These are phyloP conservation scores for Gracilariopsis chorda DNA, from an alignment of 23 red algal species.

Conservation along the genomic window DNA sequence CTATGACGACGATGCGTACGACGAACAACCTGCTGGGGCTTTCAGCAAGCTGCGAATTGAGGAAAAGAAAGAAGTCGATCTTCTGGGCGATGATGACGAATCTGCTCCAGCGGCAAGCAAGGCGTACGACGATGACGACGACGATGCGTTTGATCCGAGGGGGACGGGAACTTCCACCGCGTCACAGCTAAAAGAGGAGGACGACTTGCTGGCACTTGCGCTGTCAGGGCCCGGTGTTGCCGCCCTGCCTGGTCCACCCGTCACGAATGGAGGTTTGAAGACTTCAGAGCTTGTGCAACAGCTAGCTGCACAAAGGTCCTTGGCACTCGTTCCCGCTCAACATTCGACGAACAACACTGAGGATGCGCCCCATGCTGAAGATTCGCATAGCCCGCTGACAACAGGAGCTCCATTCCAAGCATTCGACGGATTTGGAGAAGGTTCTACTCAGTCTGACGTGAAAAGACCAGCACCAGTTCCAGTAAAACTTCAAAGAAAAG, in stretches of 20 bases:
- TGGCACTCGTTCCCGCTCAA: neutral
- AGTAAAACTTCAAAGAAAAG: conserved; percentile 8
- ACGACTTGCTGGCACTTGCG: conserved; percentile 11
- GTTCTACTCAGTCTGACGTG: neutral
- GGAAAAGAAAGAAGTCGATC: conserved; percentile 19
- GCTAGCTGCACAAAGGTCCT: conserved; percentile 5
- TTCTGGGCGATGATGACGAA: conserved; percentile 39
- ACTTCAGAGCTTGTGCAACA: conserved; percentile 13
- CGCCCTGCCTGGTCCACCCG: neutral
- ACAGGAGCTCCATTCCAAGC: neutral
- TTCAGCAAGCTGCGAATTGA: conserved; percentile 29
- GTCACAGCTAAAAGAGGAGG: neutral
- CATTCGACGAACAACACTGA: neutral
- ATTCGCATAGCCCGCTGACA: neutral
- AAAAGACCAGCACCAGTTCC: neutral
- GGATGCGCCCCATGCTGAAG: neutral
- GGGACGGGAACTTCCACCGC: neutral
- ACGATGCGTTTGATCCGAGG: conserved; percentile 68
- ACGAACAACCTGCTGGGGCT: conserved; percentile 32
- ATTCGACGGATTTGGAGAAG: conserved; percentile 6
- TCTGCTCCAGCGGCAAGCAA: neutral
- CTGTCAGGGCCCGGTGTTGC: neutral
- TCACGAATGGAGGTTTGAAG: neutral
- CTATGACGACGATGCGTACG: conserved; percentile 59
- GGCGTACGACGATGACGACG: conserved; percentile 16